Base-by-base conservation (phyloP, 371 early-diverging fungal species). In the Basidiobolus meristosporus region DNA sequence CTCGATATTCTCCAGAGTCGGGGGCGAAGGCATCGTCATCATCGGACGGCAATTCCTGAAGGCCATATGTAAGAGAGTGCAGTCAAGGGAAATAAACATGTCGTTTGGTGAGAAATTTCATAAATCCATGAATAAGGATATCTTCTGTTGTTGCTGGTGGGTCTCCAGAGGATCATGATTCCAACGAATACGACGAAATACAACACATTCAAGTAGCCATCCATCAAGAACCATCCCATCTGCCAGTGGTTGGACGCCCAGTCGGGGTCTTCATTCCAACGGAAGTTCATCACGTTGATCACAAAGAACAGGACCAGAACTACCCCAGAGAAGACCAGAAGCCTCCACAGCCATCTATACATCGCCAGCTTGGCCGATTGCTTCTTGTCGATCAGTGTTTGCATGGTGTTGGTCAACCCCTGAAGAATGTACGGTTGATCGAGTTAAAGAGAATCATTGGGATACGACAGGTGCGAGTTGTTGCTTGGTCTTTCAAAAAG, bases 131-230 rank as follows among this genome's bases (percentile, higher is more conserved):
- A n/a, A n/a, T n/a, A n/a, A n/a, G n/a, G n/a, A 7, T 78, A 85
- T 26, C 92, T 69, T 41, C 79, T 72, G 56, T 96, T 96, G 51
- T 91, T 81, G 15, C 56, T 62, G 0, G 95, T 93, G 2, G 97
- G 97, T 40, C 90, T 56, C 97, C 97, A 96, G 42, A 90, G 61
- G 22, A 78, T 60, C 15, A 76, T 60, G 46, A 96, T 84, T 10
- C 68, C 57, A 1, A 72, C 52, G 47, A 89, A 81, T 1, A 82
- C 80, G 17, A 74, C 46, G 44, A 90, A 73, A 44, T 90, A 96
- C 28, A 89, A 59, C 4, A 77, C 46, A 46, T 85, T 77, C 21
- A 82, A 50, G 70, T 81, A 79, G 12, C 92, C 96, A 48, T 92
- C 92, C 36, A 87, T 53, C 57, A 90, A 69, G 53, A 93, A 64